Evolutionary conservation across 1,284 basidiomycete genomes (phyloP).

Genomic region (Puccinia coronata): DNA sequence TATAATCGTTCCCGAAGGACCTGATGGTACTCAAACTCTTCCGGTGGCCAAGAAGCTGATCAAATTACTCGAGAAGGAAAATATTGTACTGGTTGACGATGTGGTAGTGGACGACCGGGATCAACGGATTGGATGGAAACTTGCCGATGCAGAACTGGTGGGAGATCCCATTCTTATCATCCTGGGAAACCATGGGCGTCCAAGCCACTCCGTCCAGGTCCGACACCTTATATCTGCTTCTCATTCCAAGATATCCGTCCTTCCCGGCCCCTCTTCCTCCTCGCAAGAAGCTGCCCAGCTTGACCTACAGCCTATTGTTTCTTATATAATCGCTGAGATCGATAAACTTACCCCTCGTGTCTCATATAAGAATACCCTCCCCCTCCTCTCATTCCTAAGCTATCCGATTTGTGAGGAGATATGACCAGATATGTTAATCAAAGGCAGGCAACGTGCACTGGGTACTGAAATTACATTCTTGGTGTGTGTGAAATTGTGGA

Average conservation of each 20-base stretch:
- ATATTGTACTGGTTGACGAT: slow-evolving; percentile 33
- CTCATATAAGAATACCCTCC: too few species aligned
- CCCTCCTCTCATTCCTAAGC: too few species aligned
- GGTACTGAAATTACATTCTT: too few species aligned
- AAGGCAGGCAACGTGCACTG: too few species aligned
- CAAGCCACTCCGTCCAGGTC: slow-evolving; percentile 53
- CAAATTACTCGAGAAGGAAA: not conserved
- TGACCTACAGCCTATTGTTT: not conserved
- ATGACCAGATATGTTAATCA: too few species aligned
- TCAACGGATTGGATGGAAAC: slow-evolving; percentile 54
- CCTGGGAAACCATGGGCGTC: slow-evolving; percentile 55
- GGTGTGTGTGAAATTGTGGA: too few species aligned
- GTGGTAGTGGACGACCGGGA: slow-evolving; percentile 58
- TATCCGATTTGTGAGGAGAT: too few species aligned
- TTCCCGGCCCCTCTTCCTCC: not conserved
- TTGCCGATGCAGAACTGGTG: slow-evolving; percentile 58
- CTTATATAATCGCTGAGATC: not conserved
- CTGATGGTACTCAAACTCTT: not conserved
- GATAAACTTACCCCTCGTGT: not conserved
- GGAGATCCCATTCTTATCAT: slow-evolving; percentile 56
- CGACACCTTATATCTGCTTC: slow-evolving; percentile 11
- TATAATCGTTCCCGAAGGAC: slow-evolving; percentile 50
- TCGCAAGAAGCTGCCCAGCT: not conserved
- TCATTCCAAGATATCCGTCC: not conserved
- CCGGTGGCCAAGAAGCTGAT: slow-evolving; percentile 1